phyloP scores from a whole-genome alignment of 257 asterid species.

The Plantago elongata region DNA sequence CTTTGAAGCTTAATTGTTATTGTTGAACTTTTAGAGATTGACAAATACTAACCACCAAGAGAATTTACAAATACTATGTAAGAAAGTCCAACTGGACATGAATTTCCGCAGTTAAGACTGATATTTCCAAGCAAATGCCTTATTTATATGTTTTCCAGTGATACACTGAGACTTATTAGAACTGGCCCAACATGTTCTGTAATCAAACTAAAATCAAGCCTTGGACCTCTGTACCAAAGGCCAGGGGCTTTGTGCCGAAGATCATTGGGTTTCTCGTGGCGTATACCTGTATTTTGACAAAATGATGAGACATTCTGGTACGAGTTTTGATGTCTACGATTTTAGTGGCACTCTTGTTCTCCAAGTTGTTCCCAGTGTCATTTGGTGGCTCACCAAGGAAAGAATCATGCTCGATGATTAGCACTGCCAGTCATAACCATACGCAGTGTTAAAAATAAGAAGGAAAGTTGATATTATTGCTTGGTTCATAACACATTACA shows the following conservation, averaged over 20 bases:
- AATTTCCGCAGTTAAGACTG: not conserved
- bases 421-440: constrained; percentile 28
- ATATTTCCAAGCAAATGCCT: not conserved
- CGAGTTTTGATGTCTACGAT: constrained; percentile 15
- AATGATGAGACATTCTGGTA: constrained; percentile 18
- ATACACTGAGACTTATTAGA: too few relatives aligned
- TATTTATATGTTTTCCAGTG: too few relatives aligned
- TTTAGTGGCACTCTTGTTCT: constrained; percentile 26
- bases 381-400: constrained; percentile 34
- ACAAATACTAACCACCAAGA: not conserved
- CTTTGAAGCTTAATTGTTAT: too few relatives aligned
- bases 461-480: too few relatives aligned
- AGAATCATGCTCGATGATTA: constrained; percentile 25
- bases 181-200: not conserved
- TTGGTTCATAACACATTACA: too few relatives aligned
- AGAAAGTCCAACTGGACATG: not conserved
- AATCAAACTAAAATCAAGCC: not conserved
- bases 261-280: constrained; percentile 29
- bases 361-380: constrained; percentile 23
- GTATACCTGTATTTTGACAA: constrained; percentile 29
- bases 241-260: constrained; percentile 13
- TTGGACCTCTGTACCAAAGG: constrained; percentile 23
- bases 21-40: too few relatives aligned
- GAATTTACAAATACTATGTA: not conserved
- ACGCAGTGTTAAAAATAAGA: too few relatives aligned